Evolutionary conservation across 306 rosid species (phyloP).

Genomic region (Cucurbita pepo): DNA sequence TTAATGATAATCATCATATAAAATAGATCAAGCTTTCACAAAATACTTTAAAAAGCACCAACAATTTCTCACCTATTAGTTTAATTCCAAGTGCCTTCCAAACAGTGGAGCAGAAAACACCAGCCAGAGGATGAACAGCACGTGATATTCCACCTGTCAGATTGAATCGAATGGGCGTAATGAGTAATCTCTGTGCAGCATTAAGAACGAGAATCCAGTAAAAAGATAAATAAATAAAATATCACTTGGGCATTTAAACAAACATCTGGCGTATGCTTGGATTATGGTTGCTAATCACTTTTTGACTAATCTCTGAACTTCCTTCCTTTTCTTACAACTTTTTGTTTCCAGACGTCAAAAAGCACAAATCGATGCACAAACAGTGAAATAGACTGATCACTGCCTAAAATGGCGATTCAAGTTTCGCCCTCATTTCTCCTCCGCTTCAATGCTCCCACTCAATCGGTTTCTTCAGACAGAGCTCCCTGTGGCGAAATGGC

Average conservation of each 20-base stretch:
- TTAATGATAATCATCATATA: background rate
- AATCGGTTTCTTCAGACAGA: background rate
- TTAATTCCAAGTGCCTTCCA: background rate
- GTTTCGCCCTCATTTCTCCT: background rate
- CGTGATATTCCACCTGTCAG: slow-evolving; percentile 1
- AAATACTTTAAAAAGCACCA: background rate
- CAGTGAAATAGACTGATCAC: background rate
- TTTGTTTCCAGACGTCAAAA: slow-evolving; percentile 1
- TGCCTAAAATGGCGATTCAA: background rate
- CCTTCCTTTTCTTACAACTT: background rate
- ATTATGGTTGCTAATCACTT: background rate
- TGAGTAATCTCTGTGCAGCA: background rate
- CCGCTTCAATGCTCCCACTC: background rate
- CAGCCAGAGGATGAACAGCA: background rate
- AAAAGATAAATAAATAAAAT: background rate
- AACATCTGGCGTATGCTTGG: background rate
- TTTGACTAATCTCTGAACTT: background rate
- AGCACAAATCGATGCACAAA: background rate
- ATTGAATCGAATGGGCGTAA: background rate
- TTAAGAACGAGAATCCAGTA: background rate
- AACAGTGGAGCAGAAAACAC: background rate
- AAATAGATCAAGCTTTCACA: background rate
- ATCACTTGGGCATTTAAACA: background rate
- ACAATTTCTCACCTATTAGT: background rate
- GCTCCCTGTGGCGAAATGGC: background rate